phyloP scores from a whole-genome alignment of 1,139 yeast species.

The Pichia sp. region DNA sequence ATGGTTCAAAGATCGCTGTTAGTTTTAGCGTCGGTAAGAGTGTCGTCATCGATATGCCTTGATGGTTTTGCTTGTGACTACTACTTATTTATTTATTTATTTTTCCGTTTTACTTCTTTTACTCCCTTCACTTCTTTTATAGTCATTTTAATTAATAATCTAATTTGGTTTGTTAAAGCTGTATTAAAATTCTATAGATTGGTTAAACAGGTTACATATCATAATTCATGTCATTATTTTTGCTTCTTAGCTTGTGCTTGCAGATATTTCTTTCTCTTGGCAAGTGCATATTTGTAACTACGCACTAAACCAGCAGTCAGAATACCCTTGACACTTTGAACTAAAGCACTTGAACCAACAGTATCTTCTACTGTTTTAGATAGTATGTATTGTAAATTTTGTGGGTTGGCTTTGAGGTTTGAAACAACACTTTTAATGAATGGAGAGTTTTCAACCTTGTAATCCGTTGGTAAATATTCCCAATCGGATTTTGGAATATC shows the following conservation, averaged over 20 bases:
- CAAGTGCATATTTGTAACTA: slow-evolving; percentile 74
- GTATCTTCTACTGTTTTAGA: slow-evolving; percentile 49
- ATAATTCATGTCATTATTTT: neutral
- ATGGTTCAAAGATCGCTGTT: slow-evolving; percentile 23
- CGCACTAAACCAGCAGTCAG: slow-evolving; percentile 81
- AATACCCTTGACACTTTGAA: slow-evolving; percentile 81
- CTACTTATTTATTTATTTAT: neutral
- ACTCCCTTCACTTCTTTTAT: no score
- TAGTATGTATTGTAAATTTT: slow-evolving; percentile 38
- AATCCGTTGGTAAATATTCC: slow-evolving; percentile 30
- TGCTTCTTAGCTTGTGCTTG: slow-evolving; percentile 15
- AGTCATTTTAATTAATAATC: no score
- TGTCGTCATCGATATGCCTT: slow-evolving; percentile 22
- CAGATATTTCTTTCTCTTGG: slow-evolving; percentile 50
- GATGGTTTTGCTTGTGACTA: neutral
- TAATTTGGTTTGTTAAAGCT: no score
- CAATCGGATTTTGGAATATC: slow-evolving; percentile 29
- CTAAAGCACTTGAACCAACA: slow-evolving; percentile 65
- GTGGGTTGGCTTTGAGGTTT: slow-evolving; percentile 28
- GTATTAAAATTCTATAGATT: neutral
- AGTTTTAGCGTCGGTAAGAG: slow-evolving; percentile 25
- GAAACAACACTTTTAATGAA: slow-evolving; percentile 41
- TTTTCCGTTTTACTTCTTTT: neutral
- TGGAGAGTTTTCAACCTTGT: slow-evolving; percentile 28
- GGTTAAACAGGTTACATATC: neutral